Conservation (phyloP, 108 stramenopile species). For the Discostella stelligeroides region DNA sequence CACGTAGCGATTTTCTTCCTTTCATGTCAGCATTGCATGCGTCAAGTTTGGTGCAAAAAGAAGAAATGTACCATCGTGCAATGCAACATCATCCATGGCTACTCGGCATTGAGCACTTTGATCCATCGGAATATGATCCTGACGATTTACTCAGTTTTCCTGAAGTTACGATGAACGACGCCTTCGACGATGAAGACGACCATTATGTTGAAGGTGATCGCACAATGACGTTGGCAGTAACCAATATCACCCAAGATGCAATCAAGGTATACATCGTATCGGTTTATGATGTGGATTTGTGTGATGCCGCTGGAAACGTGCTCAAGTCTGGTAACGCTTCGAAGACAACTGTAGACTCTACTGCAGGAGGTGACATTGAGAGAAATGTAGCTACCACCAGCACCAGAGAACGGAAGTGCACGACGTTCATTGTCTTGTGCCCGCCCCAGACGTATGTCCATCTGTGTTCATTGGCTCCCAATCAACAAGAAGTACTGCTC, state of each 20-base stretch:
- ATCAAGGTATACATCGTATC: conserved; percentile 42
- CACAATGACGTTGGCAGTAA: conserved; percentile 37
- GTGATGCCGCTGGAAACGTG: conserved; percentile 22
- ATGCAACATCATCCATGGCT: conserved; percentile 36
- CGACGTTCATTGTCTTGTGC: conserved; percentile 80
- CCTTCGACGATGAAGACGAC: conserved; percentile 27
- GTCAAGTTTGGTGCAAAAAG: conserved; percentile 11
- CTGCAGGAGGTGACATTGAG: neutral
- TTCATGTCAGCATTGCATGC: neutral
- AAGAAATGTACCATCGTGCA: conserved; percentile 20
- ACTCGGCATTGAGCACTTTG: conserved; percentile 32
- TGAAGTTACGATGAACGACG: conserved; percentile 43
- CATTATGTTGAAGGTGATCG: neutral
- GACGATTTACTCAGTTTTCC: conserved; percentile 32
- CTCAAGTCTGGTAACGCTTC: conserved; percentile 27
- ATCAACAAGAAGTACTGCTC: conserved; percentile 19
- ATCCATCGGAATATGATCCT: conserved; percentile 36
- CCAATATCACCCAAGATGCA: conserved; percentile 29
- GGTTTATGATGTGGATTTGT: conserved; percentile 40
- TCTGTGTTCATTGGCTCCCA: conserved; percentile 58
- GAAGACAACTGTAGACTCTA: conserved; percentile 1
- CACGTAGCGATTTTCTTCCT: neutral
- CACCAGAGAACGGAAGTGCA: conserved; percentile 43
- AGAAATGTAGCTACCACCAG: neutral
- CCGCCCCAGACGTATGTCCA: conserved; percentile 77